phyloP scores from a whole-genome alignment of 2,329 filamentous ascomycete species.

The Penicillium verrucosum region DNA sequence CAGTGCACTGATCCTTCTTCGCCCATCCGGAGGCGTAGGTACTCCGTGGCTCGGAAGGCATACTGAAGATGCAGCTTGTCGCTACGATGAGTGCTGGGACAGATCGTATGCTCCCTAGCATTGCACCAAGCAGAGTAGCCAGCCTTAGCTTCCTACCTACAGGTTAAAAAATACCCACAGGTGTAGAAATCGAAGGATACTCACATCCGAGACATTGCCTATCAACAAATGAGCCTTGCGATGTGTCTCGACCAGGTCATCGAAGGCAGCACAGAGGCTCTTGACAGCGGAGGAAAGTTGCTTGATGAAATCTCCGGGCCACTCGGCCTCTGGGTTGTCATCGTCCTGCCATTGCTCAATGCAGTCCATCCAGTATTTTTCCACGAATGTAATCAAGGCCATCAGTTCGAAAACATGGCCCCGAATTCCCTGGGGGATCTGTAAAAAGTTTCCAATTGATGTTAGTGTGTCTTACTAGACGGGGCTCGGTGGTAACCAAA shows the following conservation, averaged over 20 bases:
- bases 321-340: too few species aligned
- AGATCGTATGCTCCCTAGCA: background rate
- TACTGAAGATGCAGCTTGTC: background rate
- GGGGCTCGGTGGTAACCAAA: accelerated
- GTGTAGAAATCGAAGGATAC: background rate
- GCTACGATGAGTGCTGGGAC: background rate
- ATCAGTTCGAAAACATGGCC: background rate
- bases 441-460: background rate
- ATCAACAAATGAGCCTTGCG: background rate
- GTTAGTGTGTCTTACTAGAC: background rate
- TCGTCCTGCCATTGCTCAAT: too few species aligned
- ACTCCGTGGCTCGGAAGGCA: background rate
- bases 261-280: background rate
- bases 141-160: background rate
- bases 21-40: background rate
- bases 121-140: background rate
- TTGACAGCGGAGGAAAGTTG: accelerated
- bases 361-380: background rate
- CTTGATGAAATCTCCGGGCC: too few species aligned
- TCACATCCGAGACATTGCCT: background rate
- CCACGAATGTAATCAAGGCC: background rate
- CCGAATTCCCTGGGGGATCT: background rate
- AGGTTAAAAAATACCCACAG: background rate
- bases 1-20: background rate
- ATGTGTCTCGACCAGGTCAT: background rate